Base-by-base conservation (phyloP, 2,329 filamentous ascomycete genomes). In the Epichloe aotearoae region DNA sequence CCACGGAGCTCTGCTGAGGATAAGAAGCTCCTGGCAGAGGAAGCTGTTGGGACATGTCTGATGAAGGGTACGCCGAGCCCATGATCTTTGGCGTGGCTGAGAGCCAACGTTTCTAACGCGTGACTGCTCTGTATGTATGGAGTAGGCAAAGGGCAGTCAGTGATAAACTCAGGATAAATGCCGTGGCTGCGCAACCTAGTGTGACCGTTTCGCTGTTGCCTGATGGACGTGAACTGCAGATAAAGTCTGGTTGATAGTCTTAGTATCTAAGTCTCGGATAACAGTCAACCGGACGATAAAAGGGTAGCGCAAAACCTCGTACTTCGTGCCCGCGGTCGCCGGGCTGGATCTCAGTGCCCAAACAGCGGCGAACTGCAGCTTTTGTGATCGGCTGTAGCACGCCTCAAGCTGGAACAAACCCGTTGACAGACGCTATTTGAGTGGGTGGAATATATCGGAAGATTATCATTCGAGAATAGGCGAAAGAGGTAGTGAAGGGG, bases 41-140 rank as follows among this genome's bases (percentile, higher is more conserved):
- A 52, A 62, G 56, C 49, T 61, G 62, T 56, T 66, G 64, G 42
- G 63, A 58, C 59, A 63, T 60, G 50, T 64, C 59, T 36, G 50
- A 19, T 49, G 62, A 52, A 38, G 58, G 59, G 52, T 65, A 66
- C 54, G 57, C 52, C 34, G 60, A 60, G 52, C 64, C 64, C 64
- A 66, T 66, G 45, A n/a, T 46, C 3, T n/a, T 46, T 23, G 40
- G 19, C 7, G 12, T 20, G 5, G 8, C 40, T 12, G 40, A 14
- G 5, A 12, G 19, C 40, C 37, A 12, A 26, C 11, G 40, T 26
- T 20, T 42, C 17, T 3, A 42, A 42, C 10, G n/a, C 11, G 20
- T 42, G 19, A 42, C 12, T 19, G 40, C 19, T 42, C 19, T 20
- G 40, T 42, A 20, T 17, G 40, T 14, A 42, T 3, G 17, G 40